Evolutionary conservation across 2,329 filamentous ascomycete genomes (phyloP).

Genomic region (Monosporascus cannonballus): DNA sequence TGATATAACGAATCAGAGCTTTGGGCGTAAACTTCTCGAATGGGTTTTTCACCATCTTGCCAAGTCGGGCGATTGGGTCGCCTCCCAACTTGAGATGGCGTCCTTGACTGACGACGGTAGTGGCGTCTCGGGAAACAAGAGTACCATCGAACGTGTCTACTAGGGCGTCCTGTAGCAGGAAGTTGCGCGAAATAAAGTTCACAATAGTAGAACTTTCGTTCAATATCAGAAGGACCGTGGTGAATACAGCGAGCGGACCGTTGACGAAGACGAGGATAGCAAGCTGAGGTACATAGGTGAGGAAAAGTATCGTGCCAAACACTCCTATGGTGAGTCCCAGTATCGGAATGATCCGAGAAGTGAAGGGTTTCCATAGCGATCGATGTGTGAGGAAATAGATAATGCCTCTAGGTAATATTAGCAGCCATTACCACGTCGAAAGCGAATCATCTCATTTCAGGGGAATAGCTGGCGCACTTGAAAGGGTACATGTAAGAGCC

Average conservation of each 20-base stretch:
- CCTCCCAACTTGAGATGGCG: slow-evolving; percentile 62
- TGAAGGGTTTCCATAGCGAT: slow-evolving; percentile 52
- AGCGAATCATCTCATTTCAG: not conserved
- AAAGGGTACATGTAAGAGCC: slow-evolving; percentile 82
- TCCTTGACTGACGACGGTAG: slow-evolving; percentile 64
- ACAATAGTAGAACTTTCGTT: slow-evolving; percentile 56
- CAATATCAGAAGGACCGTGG: slow-evolving; percentile 62
- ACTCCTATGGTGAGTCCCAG: slow-evolving; percentile 66
- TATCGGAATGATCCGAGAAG: slow-evolving; percentile 52
- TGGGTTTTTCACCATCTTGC: slow-evolving; percentile 51
- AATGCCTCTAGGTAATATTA: slow-evolving; percentile 38
- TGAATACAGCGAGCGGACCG: slow-evolving; percentile 72
- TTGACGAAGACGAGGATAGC: slow-evolving; percentile 79
- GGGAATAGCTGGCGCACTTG: slow-evolving; percentile 36
- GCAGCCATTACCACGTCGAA: not conserved
- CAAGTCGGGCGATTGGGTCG: slow-evolving; percentile 51
- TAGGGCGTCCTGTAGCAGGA: slow-evolving; percentile 74
- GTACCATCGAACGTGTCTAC: slow-evolving; percentile 85
- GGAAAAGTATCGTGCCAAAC: slow-evolving; percentile 74
- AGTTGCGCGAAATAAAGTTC: slow-evolving; percentile 56
- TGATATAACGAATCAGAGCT: slow-evolving; percentile 68
- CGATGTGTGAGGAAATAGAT: slow-evolving; percentile 52
- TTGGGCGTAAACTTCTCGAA: slow-evolving; percentile 52
- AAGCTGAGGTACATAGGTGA: slow-evolving; percentile 81
- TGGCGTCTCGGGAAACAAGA: slow-evolving; percentile 44